Evolutionary conservation across 768 basidiomycete species (phyloP), one percentile per base, ranked within the genome.

Genomic region (Xerocomus potaroensis): DNA sequence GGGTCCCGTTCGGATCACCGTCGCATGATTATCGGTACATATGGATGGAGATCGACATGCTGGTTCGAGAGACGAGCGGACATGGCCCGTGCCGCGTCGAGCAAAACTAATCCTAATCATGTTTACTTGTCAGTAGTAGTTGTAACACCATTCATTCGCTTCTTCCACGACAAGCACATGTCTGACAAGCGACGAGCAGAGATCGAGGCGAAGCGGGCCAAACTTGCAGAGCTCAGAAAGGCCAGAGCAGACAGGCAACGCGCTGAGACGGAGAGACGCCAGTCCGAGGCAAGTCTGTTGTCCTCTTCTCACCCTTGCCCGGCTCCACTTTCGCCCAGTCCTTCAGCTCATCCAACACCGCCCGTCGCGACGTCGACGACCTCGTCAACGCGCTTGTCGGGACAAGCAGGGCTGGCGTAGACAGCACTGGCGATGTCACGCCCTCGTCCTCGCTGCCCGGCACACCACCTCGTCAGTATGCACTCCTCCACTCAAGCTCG

Each of bases 201-300:
- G 69, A 87, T 97, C 49, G 91, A 92, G 66, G 88, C 84, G 21
- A 98, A 97, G 70, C 74, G 84, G 51, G 80, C 82, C 10, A 93
- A 91, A 67, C 82, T 97, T 27, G 89, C 82, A 41, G 90, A 91
- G 53, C 74, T 96, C 30, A 76, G 88, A 45, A 79, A 84, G 64
- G 86, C 84, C 5, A 78, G 91, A 36, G 82, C 81, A 29, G 81
- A 87, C 52, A 71, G 86, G 57, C 77, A 83, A 58, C 78, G 72
- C 48, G 73, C 69, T 47, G 81, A 79, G 39, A 68, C 67, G 19
- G 74, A 79, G 37, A 54, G 64, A 43, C 61, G 55, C 8, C 60
- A 55, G 34, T 46, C 60, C 31, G 59, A 63, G 49, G 64, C 64
- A 57, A 40, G 15, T 16, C 21, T 48, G 43, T 22, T 34, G 8